Percentiles rank a stretch among this genome's conserved stretches.
These are phyloP conservation scores for Fusarium nisikadoi DNA, from an alignment of 2,329 filamentous ascomycete genomes.

Conservation along the genomic window DNA sequence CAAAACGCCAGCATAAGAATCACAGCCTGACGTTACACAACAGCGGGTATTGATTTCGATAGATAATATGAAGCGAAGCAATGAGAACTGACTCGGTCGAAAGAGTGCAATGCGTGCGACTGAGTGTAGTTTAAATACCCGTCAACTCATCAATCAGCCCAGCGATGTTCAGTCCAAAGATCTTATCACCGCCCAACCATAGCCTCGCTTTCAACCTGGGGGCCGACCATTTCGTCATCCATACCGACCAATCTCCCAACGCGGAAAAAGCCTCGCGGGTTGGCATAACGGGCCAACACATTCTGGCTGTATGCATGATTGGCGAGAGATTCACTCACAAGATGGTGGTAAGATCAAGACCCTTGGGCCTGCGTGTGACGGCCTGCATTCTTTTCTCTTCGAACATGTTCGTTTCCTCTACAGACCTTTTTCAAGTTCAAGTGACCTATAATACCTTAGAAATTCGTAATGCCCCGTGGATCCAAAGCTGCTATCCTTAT, in stretches of 20 bases:
- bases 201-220: background rate
- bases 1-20: background rate
- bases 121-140: slow-evolving; percentile 1
- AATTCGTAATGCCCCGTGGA: no score
- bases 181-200: background rate
- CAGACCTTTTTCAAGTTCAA: background rate
- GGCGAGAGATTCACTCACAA: background rate
- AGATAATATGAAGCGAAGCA: background rate
- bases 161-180: background rate
- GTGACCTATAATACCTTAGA: no score
- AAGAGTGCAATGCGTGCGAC: background rate
- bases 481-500: no score
- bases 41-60: background rate
- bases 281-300: slow-evolving; percentile 7
- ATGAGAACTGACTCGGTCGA: background rate
- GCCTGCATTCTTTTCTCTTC: slow-evolving; percentile 16
- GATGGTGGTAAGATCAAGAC: slow-evolving; percentile 10
- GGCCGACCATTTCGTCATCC: slow-evolving; percentile 1
- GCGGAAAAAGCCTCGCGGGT: slow-evolving; percentile 12
- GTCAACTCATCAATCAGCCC: background rate
- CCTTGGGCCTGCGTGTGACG: background rate
- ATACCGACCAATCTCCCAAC: background rate
- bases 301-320: slow-evolving; percentile 23
- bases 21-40: background rate
- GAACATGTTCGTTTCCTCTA: slow-evolving; percentile 5